A percentile compares a stretch with the other conserved stretches of the same genome.
Conservation (phyloP, 805 yeast genomes). For the Metschnikowia hibisci region DNA sequence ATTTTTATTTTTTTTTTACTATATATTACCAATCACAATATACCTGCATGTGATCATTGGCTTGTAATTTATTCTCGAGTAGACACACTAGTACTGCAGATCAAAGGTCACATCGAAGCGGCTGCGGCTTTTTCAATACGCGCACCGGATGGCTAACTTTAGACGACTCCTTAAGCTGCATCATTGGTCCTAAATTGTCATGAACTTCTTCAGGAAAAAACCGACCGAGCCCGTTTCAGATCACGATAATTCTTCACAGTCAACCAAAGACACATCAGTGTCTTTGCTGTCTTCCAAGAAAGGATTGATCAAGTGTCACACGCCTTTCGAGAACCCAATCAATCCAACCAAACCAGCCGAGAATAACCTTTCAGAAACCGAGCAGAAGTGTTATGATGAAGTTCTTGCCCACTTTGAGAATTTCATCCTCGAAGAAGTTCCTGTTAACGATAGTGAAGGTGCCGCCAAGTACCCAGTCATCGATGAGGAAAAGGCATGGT, state of each 20-base stretch:
- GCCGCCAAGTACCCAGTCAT: conserved; percentile 26
- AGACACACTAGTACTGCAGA: too few species aligned
- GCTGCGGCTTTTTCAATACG: not conserved
- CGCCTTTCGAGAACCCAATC: conserved; percentile 39
- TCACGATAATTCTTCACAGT: conserved; percentile 14
- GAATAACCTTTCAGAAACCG: conserved; percentile 27
- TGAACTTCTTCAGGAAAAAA: conserved; percentile 15
- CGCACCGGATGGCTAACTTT: not conserved
- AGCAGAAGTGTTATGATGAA: conserved; percentile 29
- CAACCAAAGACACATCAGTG: conserved; percentile 15
- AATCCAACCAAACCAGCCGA: conserved; percentile 31
- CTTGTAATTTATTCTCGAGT: too few species aligned
- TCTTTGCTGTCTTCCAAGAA: conserved; percentile 15
- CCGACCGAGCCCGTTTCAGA: conserved; percentile 10
- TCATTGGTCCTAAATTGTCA: not conserved
- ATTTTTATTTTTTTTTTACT: too few species aligned
- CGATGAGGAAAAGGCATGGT: conserved; percentile 39
- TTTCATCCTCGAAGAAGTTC: conserved; percentile 24
- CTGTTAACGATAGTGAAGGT: conserved; percentile 24
- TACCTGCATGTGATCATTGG: too few species aligned
- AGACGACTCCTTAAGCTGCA: not conserved
- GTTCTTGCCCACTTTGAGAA: conserved; percentile 29
- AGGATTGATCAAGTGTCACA: conserved; percentile 31
- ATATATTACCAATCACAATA: too few species aligned
- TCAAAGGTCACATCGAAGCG: not conserved